Base-by-base conservation (phyloP, 2,329 filamentous ascomycete genomes). In the Curvularia sp. region DNA sequence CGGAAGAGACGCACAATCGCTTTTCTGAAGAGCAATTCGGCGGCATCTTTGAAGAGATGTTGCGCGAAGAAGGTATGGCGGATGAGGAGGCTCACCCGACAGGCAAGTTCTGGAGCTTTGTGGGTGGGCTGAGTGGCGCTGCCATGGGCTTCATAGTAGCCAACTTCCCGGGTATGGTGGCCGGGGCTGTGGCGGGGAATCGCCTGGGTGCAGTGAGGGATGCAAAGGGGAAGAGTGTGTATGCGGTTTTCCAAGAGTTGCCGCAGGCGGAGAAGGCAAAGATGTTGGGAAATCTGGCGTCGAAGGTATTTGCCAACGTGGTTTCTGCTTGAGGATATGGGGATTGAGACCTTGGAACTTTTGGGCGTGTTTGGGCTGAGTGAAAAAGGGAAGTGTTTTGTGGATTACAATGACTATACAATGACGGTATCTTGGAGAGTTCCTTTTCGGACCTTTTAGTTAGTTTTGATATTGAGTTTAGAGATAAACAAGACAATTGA, bases 141-240 rank as follows among this genome's bases (percentile, higher is more conserved):
- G 91, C 92, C 2, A 85, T 99, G 76, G 95, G 95, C 0, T 98
- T 98, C 77, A 99, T 99, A 67, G 85, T 98, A 26, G 95, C 89
- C 28, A 98, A 98, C 75, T 87, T 97, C 49, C 91, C 94, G 0
- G 95, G 95, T 0, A 85, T 94, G 71, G 78, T 98, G 38, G 94
- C 94, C 0, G 95, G 95, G 2, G 92, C 92, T 2, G 93, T 97
- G 2, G 94, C 93, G 0, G 95, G 95, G 10, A 98, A 97, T 79
- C 81, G 93, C 51, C 79, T 98, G n/a, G 95, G 95, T 0, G 91
- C 92, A 6, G 86, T 99, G 20, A 84, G 95, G 56, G 95, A 99
- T 79, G 88, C 90, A 31, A 93, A 88, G 79, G 93, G 93, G 22
- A 98, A 97, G 88, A 96, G 92, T 73, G 95, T 99, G 5, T 98